Evolutionary conservation across 495 filamentous ascomycete species (phyloP), one percentile per base, ranked within the genome.

Genomic region (Penicillium soppii): DNA sequence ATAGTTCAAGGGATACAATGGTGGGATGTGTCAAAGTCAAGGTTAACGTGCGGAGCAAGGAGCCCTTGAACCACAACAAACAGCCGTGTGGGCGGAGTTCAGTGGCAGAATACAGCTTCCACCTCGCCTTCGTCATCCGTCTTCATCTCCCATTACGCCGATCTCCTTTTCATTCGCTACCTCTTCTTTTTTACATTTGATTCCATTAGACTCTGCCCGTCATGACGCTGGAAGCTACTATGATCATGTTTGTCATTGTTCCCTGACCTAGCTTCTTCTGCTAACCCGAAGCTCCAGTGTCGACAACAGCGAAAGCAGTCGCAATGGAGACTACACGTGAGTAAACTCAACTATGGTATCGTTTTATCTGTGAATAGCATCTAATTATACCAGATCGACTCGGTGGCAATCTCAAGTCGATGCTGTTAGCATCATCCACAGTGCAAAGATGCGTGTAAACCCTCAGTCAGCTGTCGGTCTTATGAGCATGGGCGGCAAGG

Each of bases 401-500:
- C 82, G 94, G 71, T 97, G 88, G 79, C 91, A 96, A 73, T 91
- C 94, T 52, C 94, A 97, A 77, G 75, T 87, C 59, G 95, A 99
- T 71, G 91, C 92, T 39, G 90, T 95, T 60, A 91, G 88, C 66
- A 86, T 97, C 68, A 87, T 97, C 66, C 97, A 96, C 77, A 88
- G 87, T 56, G 87, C 87, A 61, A 95, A 97, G 72, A 95, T 92
- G 56, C 84, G 90, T 73, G 88, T 82, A 68, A 95, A 99, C 70
- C 88, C 94, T 19, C 94, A 99, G 73, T 96, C 91, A 10, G 92
- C 91, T 19, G 95, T 97, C 47, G 94, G 94, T 52, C 79, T 99
- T 42, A 96, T 99, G 91, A 96, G 89, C 70, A 97, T 97, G 92
- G 94, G 90, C 50, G 94, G 94, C 59, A 92, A 92, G 62, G 91